Conservation (phyloP, 2,329 filamentous ascomycete species). For the Huntiella bhutanensis region DNA sequence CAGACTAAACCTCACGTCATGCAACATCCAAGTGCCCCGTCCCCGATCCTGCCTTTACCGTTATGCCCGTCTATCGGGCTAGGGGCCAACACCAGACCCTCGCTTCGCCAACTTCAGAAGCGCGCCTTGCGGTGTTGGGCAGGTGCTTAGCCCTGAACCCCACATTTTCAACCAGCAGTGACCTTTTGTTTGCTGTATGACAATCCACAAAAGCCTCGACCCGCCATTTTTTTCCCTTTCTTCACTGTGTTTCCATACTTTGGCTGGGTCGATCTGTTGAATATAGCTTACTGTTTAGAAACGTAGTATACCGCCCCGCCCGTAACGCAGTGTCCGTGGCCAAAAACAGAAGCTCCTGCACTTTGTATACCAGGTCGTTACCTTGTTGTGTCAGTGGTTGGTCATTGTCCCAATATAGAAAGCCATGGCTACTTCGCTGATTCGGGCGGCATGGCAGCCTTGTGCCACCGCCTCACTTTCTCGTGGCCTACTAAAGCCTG, state of each 20-base stretch:
- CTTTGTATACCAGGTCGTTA: too few relatives aligned
- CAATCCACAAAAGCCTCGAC: background rate
- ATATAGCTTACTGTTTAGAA: background rate
- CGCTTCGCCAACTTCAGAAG: background rate
- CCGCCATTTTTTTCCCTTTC: background rate
- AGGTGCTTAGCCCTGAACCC: slow-evolving; percentile 4
- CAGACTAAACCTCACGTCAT: background rate
- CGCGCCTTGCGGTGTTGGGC: slow-evolving; percentile 6
- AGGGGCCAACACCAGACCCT: slow-evolving; percentile 1
- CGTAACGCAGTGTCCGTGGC: too few relatives aligned
- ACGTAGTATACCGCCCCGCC: background rate
- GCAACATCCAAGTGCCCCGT: background rate
- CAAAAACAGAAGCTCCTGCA: too few relatives aligned
- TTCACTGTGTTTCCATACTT: background rate
- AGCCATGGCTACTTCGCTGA: slow-evolving; percentile 5
- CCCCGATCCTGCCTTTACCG: background rate
- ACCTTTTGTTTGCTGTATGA: background rate
- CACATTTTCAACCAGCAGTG: background rate
- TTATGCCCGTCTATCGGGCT: background rate
- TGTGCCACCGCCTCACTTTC: slow-evolving; percentile 6
- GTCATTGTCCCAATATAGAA: background rate
- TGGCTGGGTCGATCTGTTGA: background rate
- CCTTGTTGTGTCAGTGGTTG: too few relatives aligned
- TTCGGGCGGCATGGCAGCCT: slow-evolving; percentile 9
- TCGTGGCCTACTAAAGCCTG: slow-evolving; percentile 5